Base-by-base conservation (phyloP, 768 basidiomycete genomes). In the Kwoniella dejecticola region DNA sequence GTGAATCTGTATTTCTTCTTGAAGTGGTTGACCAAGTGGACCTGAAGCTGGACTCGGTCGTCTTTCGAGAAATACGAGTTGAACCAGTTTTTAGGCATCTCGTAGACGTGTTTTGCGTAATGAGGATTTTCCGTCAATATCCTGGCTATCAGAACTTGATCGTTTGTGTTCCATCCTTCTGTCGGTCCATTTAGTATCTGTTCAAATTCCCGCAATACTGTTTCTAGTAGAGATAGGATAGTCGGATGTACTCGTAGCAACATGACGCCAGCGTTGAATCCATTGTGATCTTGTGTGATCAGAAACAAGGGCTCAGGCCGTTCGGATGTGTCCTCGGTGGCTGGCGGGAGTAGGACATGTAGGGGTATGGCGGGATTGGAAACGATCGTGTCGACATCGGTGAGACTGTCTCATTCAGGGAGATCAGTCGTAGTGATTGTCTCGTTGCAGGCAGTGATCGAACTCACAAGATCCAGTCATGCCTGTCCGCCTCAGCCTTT, bases 391-490 rank as follows among this genome's bases (percentile, higher is more conserved):
- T 69, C 67, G 1, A 57, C 52, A 24, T 65, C 60, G 27, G 66
- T 61, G 7, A 59, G 31, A 12, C 59, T 68, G 27, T 11, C 33
- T 8, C 36, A 17, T 15, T 48, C 17, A 24, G 23, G 19, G 33
- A 38, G 23, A n/a, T 15, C 44, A n/a, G 11, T n/a, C 21, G 11
- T 45, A 15, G 23, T 45, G 44, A n/a, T 45, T 10, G 44, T 45
- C 31, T 40, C 40, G 1, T n/a, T 38, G 36, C 29, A 52, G 2
- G 12, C 29, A 17, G 8, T 23, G 19, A 52, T 29, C n/a, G n/a
- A n/a, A 67, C 66, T 53, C 29, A 63, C 61, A 57, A 54, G 29
- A 67, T 56, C 66, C 66, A 63, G 21, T 67, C 66, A n/a, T 50
- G 29, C 21, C 53, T 42, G 3, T 54, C 42, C 0, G 42, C 52